Percentiles rank a stretch among this genome's conserved stretches.
These are phyloP conservation scores for Blepharisma japonicum DNA, from an alignment of 73 alveolate species.

Conservation along the genomic window DNA sequence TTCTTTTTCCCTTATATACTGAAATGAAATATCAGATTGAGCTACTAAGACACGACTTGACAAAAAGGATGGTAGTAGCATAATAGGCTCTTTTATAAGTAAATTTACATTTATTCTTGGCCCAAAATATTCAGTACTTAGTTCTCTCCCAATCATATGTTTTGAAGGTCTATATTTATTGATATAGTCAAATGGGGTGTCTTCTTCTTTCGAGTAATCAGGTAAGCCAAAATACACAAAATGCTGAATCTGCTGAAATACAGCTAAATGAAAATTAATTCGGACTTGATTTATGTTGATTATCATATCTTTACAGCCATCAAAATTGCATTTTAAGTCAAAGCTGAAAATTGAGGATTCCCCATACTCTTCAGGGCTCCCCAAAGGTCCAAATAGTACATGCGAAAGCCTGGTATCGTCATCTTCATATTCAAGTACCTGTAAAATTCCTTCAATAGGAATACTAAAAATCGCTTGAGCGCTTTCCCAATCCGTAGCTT, in stretches of 20 bases:
- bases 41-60: not conserved
- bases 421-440: not conserved
- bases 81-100: not conserved
- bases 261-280: constrained; percentile 8
- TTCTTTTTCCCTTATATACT: not conserved
- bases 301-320: not conserved
- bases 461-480: not conserved
- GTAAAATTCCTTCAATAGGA: not conserved
- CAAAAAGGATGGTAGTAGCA: not conserved
- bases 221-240: not conserved
- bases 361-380: not conserved
- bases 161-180: not conserved
- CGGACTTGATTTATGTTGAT: not conserved
- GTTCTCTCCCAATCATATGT: not conserved
- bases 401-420: not conserved
- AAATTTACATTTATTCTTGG: not conserved
- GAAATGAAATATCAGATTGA: not conserved
- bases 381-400: constrained; percentile 16
- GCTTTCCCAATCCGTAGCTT: not conserved
- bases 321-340: not conserved
- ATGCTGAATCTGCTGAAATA: not conserved
- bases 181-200: constrained; percentile 2
- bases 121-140: not conserved
- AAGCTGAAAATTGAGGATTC: not conserved
- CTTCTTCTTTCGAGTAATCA: not conserved